A percentile compares a stretch with the other conserved stretches of the same genome.
Conservation (phyloP, 352 stramenopile genomes). For the Hyphochytrium catenoides region DNA sequence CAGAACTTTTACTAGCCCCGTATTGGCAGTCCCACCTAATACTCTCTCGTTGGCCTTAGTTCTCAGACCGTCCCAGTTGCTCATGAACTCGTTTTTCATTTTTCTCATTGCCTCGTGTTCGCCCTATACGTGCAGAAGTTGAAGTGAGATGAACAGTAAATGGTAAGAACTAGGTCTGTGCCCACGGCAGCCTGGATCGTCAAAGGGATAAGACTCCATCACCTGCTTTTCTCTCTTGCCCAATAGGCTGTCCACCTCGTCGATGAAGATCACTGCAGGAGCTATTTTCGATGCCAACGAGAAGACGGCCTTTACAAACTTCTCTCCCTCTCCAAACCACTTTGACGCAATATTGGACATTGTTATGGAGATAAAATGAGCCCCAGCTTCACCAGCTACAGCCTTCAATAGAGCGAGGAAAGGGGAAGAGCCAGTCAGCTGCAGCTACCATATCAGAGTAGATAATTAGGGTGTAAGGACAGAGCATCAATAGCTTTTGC, state of each 20-base stretch:
- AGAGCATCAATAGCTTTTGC: no score
- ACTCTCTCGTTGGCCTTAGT: constrained; percentile 29
- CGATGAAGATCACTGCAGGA: constrained; percentile 94
- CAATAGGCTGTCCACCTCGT: constrained; percentile 86
- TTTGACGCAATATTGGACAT: constrained; percentile 70
- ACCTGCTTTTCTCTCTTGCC: no score
- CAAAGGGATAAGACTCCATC: no score
- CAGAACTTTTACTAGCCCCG: no score
- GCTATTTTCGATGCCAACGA: constrained; percentile 77
- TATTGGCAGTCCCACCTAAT: no score
- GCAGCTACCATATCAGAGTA: no score
- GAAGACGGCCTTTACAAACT: constrained; percentile 80
- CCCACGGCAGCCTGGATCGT: constrained; percentile 28
- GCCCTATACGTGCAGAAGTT: not conserved
- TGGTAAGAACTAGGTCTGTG: constrained; percentile 57
- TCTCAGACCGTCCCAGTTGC: constrained; percentile 89
- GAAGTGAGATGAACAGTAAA: constrained; percentile 34
- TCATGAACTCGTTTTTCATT: constrained; percentile 97
- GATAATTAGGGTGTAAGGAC: no score
- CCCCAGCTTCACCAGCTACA: constrained; percentile 78
- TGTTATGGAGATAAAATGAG: constrained; percentile 66
- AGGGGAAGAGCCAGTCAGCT: no score
- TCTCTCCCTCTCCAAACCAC: constrained; percentile 72
- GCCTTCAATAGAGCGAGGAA: no score
- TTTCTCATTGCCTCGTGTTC: constrained; percentile 11